A percentile compares a stretch with the other conserved stretches of the same genome.
phyloP scores from a whole-genome alignment of 2,329 filamentous ascomycete genomes.

The Harringtonia lauricola region DNA sequence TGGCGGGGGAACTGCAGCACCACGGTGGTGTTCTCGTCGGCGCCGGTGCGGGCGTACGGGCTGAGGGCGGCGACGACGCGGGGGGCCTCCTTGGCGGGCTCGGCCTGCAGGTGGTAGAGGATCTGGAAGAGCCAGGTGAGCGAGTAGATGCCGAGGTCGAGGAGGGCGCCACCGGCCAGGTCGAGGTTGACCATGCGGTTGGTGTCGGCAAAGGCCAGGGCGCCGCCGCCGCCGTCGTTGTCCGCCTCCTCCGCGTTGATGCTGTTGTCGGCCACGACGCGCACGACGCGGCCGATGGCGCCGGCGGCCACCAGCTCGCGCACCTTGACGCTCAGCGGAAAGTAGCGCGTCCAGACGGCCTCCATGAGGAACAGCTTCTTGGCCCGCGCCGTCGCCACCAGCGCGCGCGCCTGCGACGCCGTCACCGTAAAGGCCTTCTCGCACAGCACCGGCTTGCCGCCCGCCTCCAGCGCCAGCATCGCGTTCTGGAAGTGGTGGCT shows the following conservation, averaged over 20 bases:
- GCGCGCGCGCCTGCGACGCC: slow-evolving; percentile 60
- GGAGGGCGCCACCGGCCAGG: slow-evolving; percentile 69
- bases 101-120: slow-evolving; percentile 67
- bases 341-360: slow-evolving; percentile 83
- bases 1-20: slow-evolving; percentile 62
- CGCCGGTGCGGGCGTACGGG: slow-evolving; percentile 59
- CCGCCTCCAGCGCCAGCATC: slow-evolving; percentile 67
- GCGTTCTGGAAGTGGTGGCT: slow-evolving; percentile 89
- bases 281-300: slow-evolving; percentile 49
- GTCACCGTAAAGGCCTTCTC: slow-evolving; percentile 88
- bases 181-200: slow-evolving; percentile 75
- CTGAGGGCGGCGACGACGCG: slow-evolving; percentile 57
- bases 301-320: slow-evolving; percentile 50
- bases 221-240: slow-evolving; percentile 17
- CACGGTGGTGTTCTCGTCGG: slow-evolving; percentile 69
- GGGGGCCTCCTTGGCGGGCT: slow-evolving; percentile 52
- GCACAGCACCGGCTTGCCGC: slow-evolving; percentile 76
- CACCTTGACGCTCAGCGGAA: slow-evolving; percentile 70
- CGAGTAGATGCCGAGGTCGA: slow-evolving; percentile 82
- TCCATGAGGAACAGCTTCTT: slow-evolving; percentile 75
- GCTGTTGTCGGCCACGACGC: slow-evolving; percentile 49
- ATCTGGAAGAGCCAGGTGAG: slow-evolving; percentile 88
- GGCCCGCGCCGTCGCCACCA: slow-evolving; percentile 59
- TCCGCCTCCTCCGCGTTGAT: slow-evolving; percentile 44
- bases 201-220: slow-evolving; percentile 44